phyloP scores from a whole-genome alignment of 306 rosid genomes.

The Acacia confusa region DNA sequence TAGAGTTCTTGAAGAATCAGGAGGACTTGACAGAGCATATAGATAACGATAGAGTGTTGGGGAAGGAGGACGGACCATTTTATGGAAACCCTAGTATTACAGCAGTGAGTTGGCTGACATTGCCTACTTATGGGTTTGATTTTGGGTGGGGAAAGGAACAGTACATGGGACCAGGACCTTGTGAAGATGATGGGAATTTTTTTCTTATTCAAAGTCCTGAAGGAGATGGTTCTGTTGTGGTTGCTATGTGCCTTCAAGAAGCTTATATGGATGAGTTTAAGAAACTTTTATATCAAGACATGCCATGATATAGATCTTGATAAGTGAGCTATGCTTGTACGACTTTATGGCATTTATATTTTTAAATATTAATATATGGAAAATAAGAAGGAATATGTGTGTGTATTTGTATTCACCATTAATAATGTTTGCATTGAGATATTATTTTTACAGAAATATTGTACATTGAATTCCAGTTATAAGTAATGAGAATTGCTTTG shows the following conservation, averaged over 20 bases:
- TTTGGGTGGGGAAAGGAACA: constrained; percentile 75
- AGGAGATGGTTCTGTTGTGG: constrained; percentile 47
- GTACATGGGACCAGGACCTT: constrained; percentile 54
- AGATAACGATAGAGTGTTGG: constrained; percentile 38
- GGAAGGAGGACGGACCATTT: constrained; percentile 40
- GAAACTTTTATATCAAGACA: constrained; percentile 49
- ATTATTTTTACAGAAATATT: background rate
- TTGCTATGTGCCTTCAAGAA: constrained; percentile 52
- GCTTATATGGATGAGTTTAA: constrained; percentile 58
- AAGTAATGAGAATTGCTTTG: background rate
- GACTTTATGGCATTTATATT: background rate
- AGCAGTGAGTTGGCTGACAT: constrained; percentile 56
- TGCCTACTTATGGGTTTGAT: constrained; percentile 56
- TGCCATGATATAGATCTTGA: background rate
- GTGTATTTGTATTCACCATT: background rate
- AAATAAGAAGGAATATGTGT: background rate
- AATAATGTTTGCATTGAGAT: background rate
- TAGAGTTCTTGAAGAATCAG: constrained; percentile 34
- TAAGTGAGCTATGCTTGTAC: background rate
- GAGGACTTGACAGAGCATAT: constrained; percentile 31
- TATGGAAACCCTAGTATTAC: constrained; percentile 53
- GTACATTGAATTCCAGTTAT: background rate
- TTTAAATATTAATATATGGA: background rate
- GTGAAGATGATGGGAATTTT: constrained; percentile 50
- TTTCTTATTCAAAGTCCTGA: constrained; percentile 39